Base-by-base conservation (phyloP, 2,329 filamentous ascomycete species). In the Pseudocercospora musae region DNA sequence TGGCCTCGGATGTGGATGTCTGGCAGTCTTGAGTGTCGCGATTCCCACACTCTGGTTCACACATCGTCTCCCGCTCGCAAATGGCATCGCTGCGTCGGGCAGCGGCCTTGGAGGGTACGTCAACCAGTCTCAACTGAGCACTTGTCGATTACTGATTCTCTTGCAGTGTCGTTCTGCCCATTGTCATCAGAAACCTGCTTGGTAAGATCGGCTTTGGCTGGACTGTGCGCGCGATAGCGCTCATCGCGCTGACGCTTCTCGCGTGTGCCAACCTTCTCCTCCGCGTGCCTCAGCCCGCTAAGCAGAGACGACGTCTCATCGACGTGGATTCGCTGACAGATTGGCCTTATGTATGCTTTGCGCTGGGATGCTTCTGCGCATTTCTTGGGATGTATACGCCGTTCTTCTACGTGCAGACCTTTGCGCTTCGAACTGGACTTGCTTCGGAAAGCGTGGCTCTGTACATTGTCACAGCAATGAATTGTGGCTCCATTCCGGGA, bases 391-490 rank as follows among this genome's bases (percentile, higher is more conserved):
- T 69, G 2, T 69, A 68, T 29, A 80, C 80, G 23, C 83, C 83
- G 20, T 73, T 86, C 15, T 84, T 84, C 71, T 86, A 82, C 69
- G 75, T 85, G 8, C 83, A 85, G 10, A 77, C 82, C 0, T 89
- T 87, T 66, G 86, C 84, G 2, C 78, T 85, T 2, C 71, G 78
- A 0, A 73, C 74, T 0, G 78, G 80, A 8, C 82, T 89, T 66
- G 48, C 56, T 10, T 58, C 56, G 3, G 15, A 25, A 33, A 78
- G 82, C 0, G 73, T 89, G 1, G 85, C 85, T 0, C 87, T 85
- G 63, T 90, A 89, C 68, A 77, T 89, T 3, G 75, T 90, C 1
- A 81, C 87, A 1, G 85, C 90, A 58, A 78, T 89, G 66, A 90
- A 90, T 69, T 84, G 79, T 0, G 82, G 85, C 0, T 85, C 83